A percentile compares a stretch with the other conserved stretches of the same genome.
phyloP scores from a whole-genome alignment of 768 basidiomycete species.

The Lactarius psammicola region DNA sequence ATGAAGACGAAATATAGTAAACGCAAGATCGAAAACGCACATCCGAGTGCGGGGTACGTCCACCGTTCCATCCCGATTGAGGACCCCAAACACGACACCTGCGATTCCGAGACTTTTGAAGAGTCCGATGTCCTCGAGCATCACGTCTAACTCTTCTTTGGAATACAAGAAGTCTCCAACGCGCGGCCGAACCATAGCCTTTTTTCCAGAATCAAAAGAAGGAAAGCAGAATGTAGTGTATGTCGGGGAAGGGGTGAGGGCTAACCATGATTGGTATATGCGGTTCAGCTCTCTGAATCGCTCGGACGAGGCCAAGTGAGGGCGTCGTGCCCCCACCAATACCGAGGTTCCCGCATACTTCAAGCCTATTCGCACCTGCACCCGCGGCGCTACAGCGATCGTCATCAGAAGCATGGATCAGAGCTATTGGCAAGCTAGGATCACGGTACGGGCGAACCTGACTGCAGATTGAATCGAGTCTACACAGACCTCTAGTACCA shows the following conservation, averaged over 20 bases:
- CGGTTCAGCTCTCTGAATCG: constrained; percentile 50
- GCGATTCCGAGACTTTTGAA: constrained; percentile 58
- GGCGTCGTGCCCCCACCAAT: constrained; percentile 83
- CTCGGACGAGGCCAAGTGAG: constrained; percentile 65
- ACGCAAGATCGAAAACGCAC: constrained; percentile 28
- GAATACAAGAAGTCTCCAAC: constrained; percentile 78
- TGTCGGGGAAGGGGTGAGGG: constrained; percentile 13
- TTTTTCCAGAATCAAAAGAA: background rate
- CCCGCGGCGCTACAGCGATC: constrained; percentile 52
- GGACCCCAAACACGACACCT: constrained; percentile 66
- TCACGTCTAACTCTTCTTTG: constrained; percentile 61
- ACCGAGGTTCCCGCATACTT: constrained; percentile 67
- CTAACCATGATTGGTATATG: constrained; percentile 66
- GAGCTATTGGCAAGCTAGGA: background rate
- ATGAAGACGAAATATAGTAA: background rate
- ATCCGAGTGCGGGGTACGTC: constrained; percentile 63
- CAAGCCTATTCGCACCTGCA: constrained; percentile 74
- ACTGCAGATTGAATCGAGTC: constrained; percentile 22
- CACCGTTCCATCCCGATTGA: constrained; percentile 55
- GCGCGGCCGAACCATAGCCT: constrained; percentile 78
- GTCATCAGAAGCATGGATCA: background rate
- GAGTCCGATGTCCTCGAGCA: constrained; percentile 66
- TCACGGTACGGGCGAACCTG: constrained; percentile 5
- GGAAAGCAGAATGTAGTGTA: background rate
- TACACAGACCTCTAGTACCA: constrained; percentile 22